phyloP scores from a whole-genome alignment of 1,284 basidiomycete species.

The Thecaphora thlaspeos region DNA sequence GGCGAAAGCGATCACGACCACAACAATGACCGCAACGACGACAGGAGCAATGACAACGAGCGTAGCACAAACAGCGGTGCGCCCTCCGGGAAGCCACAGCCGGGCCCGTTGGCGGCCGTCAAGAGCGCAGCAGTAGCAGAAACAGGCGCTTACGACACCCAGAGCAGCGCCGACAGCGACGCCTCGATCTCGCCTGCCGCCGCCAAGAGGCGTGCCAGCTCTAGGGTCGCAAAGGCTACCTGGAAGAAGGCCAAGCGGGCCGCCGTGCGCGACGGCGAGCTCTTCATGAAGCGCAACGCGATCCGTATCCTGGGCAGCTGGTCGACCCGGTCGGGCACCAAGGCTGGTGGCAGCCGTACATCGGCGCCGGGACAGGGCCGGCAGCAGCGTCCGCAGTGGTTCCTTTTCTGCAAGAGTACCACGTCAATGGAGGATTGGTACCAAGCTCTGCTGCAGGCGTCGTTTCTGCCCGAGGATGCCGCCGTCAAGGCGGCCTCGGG shows the following conservation, averaged over 20 bases:
- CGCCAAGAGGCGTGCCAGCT: background rate
- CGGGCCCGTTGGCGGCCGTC: background rate
- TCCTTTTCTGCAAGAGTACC: slow-evolving; percentile 52
- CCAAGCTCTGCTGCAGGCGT: slow-evolving; percentile 74
- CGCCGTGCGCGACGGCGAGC: slow-evolving; percentile 46
- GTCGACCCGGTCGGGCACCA: slow-evolving; percentile 5
- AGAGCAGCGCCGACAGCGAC: slow-evolving; percentile 1
- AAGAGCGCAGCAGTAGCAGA: background rate
- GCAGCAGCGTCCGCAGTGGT: slow-evolving; percentile 43
- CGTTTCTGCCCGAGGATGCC: slow-evolving; percentile 61
- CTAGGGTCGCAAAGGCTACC: slow-evolving; percentile 8
- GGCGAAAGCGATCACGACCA: slow-evolving; percentile 4
- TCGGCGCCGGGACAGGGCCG: background rate
- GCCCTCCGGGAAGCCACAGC: background rate
- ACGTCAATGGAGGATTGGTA: slow-evolving; percentile 80
- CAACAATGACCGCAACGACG: slow-evolving; percentile 1
- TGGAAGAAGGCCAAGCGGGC: slow-evolving; percentile 34
- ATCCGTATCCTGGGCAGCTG: slow-evolving; percentile 44
- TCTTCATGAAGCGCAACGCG: slow-evolving; percentile 54
- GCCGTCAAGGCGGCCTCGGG: background rate
- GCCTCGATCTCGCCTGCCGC: background rate
- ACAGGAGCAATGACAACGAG: background rate
- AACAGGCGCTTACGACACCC: background rate
- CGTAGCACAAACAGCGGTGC: background rate
- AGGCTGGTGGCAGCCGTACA: too few relatives aligned